Evolutionary conservation across 352 stramenopile species (phyloP).

Genomic region (Globisporangium perplexum): DNA sequence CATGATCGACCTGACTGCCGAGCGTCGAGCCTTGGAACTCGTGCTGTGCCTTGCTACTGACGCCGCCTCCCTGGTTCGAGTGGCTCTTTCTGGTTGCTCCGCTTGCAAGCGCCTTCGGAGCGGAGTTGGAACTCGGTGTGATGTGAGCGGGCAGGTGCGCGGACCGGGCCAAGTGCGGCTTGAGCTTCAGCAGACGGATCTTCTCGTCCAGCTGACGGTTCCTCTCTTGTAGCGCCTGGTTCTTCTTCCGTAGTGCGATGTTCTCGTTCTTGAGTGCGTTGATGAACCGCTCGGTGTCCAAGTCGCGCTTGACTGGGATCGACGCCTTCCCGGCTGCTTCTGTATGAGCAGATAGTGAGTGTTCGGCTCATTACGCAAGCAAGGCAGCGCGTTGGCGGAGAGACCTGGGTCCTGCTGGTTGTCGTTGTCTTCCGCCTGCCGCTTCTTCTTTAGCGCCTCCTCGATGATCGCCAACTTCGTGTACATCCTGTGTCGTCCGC

Average conservation of each 20-base stretch:
- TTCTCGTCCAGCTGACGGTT: slow-evolving; percentile 66
- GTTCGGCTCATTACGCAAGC: neutral
- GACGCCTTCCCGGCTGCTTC: slow-evolving; percentile 21
- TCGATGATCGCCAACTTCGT: slow-evolving; percentile 88
- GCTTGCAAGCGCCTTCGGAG: slow-evolving; percentile 12
- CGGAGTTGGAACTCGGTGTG: neutral
- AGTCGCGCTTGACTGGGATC: slow-evolving; percentile 40
- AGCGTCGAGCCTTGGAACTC: slow-evolving; percentile 26
- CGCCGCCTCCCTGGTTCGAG: slow-evolving; percentile 1
- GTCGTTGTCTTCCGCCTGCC: slow-evolving; percentile 32
- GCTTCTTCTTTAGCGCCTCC: slow-evolving; percentile 77
- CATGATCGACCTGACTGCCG: slow-evolving; percentile 36
- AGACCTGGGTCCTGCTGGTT: slow-evolving; percentile 57
- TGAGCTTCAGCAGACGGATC: slow-evolving; percentile 21
- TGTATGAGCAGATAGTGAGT: slow-evolving; percentile 2
- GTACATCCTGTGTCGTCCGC: slow-evolving; percentile 57
- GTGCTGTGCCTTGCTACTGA: slow-evolving; percentile 4
- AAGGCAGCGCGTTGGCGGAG: neutral
- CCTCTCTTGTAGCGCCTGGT: slow-evolving; percentile 58
- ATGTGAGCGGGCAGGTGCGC: neutral
- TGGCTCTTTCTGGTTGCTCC: slow-evolving; percentile 1
- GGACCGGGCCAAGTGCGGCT: slow-evolving; percentile 12
- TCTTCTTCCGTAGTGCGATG: slow-evolving; percentile 62
- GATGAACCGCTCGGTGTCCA: slow-evolving; percentile 81
- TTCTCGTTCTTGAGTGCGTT: slow-evolving; percentile 78